phyloP scores from a whole-genome alignment of 495 filamentous ascomycete genomes.

The Trypethelium eluteriae region DNA sequence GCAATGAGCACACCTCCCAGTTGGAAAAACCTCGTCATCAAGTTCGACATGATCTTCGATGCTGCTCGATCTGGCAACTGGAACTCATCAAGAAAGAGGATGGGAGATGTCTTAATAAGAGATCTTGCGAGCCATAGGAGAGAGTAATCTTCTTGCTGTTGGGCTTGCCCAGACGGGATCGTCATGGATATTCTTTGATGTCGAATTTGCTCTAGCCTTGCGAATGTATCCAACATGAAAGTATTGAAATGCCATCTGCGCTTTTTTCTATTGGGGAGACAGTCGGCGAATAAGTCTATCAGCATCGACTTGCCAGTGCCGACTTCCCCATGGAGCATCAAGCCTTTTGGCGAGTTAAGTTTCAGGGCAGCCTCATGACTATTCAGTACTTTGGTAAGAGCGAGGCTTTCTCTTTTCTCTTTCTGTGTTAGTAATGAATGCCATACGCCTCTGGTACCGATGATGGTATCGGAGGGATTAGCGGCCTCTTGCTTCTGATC shows the following conservation, averaged over 20 bases:
- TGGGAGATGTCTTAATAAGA: slow-evolving; percentile 56
- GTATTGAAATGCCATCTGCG: slow-evolving; percentile 67
- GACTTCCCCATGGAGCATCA: slow-evolving; percentile 64
- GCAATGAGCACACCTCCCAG: slow-evolving; percentile 65
- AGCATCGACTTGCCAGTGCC: slow-evolving; percentile 67
- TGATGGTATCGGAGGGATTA: slow-evolving; percentile 15
- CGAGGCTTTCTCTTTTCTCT: slow-evolving; percentile 44
- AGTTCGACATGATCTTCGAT: slow-evolving; percentile 60
- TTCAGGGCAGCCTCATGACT: slow-evolving; percentile 55
- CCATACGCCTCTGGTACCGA: slow-evolving; percentile 29
- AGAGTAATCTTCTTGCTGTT: slow-evolving; percentile 48
- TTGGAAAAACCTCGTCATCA: slow-evolving; percentile 66
- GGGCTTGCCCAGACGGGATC: not conserved
- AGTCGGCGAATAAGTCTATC: slow-evolving; percentile 60
- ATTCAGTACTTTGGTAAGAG: slow-evolving; percentile 52
- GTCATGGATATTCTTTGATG: slow-evolving; percentile 12
- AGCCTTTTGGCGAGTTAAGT: slow-evolving; percentile 54
- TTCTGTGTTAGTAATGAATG: slow-evolving; percentile 32
- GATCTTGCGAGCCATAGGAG: slow-evolving; percentile 60
- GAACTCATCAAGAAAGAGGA: slow-evolving; percentile 68
- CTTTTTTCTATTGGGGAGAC: slow-evolving; percentile 58
- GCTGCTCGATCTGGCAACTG: slow-evolving; percentile 62
- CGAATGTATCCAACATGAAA: slow-evolving; percentile 63
- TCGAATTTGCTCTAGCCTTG: slow-evolving; percentile 46
- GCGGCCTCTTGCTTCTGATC: not conserved